Conservation (phyloP, 352 stramenopile species). For the Phytopythium helicoides region DNA sequence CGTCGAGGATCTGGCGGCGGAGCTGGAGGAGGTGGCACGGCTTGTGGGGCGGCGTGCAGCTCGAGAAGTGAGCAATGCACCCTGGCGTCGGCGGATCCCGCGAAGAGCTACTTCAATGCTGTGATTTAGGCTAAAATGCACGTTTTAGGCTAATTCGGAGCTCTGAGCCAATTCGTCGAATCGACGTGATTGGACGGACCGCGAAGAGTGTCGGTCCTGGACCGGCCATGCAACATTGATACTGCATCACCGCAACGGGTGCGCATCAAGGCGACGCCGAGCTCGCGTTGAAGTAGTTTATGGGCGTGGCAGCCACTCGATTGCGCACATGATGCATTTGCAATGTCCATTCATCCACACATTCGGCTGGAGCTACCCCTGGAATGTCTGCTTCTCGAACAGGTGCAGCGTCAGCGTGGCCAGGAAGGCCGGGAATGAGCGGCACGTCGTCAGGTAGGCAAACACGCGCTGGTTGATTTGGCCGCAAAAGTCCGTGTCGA, state of each 20-base stretch:
- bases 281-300: no score
- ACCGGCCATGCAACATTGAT: background rate
- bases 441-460: conserved; percentile 72
- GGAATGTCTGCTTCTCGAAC: conserved; percentile 91
- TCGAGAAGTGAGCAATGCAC: background rate
- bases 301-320: no score
- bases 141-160: background rate
- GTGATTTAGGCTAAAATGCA: background rate
- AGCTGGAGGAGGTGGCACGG: conserved; percentile 25
- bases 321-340: no score
- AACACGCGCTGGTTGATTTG: conserved; percentile 62
- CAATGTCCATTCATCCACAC: no score
- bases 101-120: conserved; percentile 43
- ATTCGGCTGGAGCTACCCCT: conserved; percentile 20
- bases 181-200: background rate
- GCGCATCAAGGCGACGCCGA: background rate
- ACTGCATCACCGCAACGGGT: background rate
- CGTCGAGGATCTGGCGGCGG: no score
- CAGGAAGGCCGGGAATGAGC: conserved; percentile 90
- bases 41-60: conserved; percentile 36
- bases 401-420: conserved; percentile 85
- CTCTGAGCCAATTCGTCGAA: background rate
- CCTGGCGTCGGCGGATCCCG: conserved; percentile 30
- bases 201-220: conserved; percentile 1
- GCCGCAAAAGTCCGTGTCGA: conserved; percentile 77